phyloP scores from a whole-genome alignment of 1,139 yeast species.

The Pichia sp. region DNA sequence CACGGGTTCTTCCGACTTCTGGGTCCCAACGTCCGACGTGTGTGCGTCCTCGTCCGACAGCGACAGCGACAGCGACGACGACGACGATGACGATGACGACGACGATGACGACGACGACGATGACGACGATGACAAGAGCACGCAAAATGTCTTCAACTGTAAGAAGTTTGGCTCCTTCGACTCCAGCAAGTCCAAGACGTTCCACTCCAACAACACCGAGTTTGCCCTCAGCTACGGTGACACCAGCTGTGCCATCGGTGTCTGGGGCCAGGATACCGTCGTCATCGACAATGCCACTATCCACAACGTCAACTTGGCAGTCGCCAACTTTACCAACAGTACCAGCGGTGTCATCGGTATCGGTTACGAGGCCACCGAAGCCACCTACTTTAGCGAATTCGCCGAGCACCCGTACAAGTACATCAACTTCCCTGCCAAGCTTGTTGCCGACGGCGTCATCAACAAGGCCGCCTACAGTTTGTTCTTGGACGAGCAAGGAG shows the following conservation, averaged over 20 bases:
- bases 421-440: slow-evolving; percentile 49
- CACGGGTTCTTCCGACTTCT: slow-evolving; percentile 62
- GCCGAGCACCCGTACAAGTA: slow-evolving; percentile 29
- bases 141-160: background rate
- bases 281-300: slow-evolving; percentile 38
- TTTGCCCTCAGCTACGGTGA: slow-evolving; percentile 57
- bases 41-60: background rate
- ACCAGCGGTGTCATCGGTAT: slow-evolving; percentile 53
- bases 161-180: slow-evolving; percentile 1
- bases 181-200: slow-evolving; percentile 40
- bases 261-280: slow-evolving; percentile 53
- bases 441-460: slow-evolving; percentile 47
- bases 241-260: slow-evolving; percentile 49
- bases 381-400: slow-evolving; percentile 24
- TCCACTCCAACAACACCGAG: slow-evolving; percentile 41
- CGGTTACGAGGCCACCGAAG: slow-evolving; percentile 47
- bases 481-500: slow-evolving; percentile 34
- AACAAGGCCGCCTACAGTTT: slow-evolving; percentile 47
- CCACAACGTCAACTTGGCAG: slow-evolving; percentile 44
- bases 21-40: slow-evolving; percentile 37
- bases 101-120: background rate
- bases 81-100: background rate
- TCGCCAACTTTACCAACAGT: slow-evolving; percentile 45
- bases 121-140: too few species aligned
- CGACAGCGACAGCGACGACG: background rate